Conservation (phyloP, 129 eudicot genomes). For the Tagetes erecta region DNA sequence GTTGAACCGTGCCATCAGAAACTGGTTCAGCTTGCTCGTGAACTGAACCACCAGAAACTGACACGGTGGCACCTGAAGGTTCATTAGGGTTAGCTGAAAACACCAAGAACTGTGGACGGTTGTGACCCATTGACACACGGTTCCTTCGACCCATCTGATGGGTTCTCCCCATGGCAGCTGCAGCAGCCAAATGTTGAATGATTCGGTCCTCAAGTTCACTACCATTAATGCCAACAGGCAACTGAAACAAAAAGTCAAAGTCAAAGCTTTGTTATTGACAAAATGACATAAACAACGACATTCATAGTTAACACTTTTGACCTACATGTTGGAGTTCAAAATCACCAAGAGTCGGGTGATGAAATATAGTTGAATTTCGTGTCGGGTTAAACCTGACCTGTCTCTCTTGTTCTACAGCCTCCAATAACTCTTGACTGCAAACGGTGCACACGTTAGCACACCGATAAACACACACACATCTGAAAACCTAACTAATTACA, state of each 20-base stretch:
- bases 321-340: slow-evolving; percentile 72
- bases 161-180: slow-evolving; percentile 82
- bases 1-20: slow-evolving; percentile 32
- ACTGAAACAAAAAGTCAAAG: slow-evolving; percentile 34
- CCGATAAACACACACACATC: neutral
- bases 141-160: slow-evolving; percentile 56
- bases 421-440: slow-evolving; percentile 69
- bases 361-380: slow-evolving; percentile 66
- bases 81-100: slow-evolving; percentile 55
- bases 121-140: slow-evolving; percentile 48
- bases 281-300: neutral
- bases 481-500: neutral
- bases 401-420: slow-evolving; percentile 67
- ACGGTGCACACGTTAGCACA: slow-evolving; percentile 2
- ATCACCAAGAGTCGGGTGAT: slow-evolving; percentile 69
- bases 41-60: slow-evolving; percentile 30
- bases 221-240: slow-evolving; percentile 59
- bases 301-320: neutral
- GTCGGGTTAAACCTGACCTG: slow-evolving; percentile 48
- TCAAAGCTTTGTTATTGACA: neutral
- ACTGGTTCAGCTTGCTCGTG: slow-evolving; percentile 40
- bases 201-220: slow-evolving; percentile 77
- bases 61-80: slow-evolving; percentile 31
- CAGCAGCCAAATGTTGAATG: slow-evolving; percentile 84
- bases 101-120: slow-evolving; percentile 58